These are phyloP conservation scores for Xylaria palmicola DNA, from an alignment of 495 filamentous ascomycete species.

Conservation along the genomic window DNA sequence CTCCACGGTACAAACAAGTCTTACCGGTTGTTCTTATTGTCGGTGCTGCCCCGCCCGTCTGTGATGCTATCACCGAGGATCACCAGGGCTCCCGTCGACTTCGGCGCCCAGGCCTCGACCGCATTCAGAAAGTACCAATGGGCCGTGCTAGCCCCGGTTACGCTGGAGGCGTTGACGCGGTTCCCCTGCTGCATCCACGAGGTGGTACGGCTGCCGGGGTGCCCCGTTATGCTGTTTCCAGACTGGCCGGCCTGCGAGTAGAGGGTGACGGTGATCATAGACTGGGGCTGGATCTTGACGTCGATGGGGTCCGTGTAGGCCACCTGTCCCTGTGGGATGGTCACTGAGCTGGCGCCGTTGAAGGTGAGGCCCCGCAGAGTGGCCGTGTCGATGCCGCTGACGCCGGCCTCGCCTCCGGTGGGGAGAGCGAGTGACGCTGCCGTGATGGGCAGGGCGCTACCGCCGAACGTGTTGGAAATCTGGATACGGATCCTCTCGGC, in stretches of 20 bases:
- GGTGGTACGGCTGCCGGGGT: slow-evolving; percentile 68
- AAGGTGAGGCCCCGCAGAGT: slow-evolving; percentile 58
- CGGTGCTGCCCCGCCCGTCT: slow-evolving; percentile 64
- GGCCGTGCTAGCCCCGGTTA: slow-evolving; percentile 44
- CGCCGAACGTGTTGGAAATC: slow-evolving; percentile 68
- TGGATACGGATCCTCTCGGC: slow-evolving; percentile 58
- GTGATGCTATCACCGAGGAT: slow-evolving; percentile 76
- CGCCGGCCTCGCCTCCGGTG: slow-evolving; percentile 48
- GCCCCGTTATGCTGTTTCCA: slow-evolving; percentile 58
- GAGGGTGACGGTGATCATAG: slow-evolving; percentile 57
- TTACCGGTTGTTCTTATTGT: slow-evolving; percentile 64
- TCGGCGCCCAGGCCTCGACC: slow-evolving; percentile 57
- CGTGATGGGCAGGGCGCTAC: slow-evolving; percentile 59
- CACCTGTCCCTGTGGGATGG: slow-evolving; percentile 57
- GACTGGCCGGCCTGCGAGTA: slow-evolving; percentile 59
- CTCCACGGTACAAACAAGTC: not conserved
- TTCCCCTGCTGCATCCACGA: slow-evolving; percentile 59
- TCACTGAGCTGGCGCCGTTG: slow-evolving; percentile 47
- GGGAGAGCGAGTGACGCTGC: slow-evolving; percentile 58
- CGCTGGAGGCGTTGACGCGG: slow-evolving; percentile 43
- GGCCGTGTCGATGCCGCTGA: slow-evolving; percentile 48
- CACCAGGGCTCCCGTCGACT: slow-evolving; percentile 45
- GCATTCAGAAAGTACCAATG: slow-evolving; percentile 63
- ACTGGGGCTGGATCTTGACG: slow-evolving; percentile 46
- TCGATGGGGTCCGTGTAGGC: slow-evolving; percentile 64